Conservation (phyloP, 176 grass and related monocot genomes). For the Miscanthus lutarioriparius region DNA sequence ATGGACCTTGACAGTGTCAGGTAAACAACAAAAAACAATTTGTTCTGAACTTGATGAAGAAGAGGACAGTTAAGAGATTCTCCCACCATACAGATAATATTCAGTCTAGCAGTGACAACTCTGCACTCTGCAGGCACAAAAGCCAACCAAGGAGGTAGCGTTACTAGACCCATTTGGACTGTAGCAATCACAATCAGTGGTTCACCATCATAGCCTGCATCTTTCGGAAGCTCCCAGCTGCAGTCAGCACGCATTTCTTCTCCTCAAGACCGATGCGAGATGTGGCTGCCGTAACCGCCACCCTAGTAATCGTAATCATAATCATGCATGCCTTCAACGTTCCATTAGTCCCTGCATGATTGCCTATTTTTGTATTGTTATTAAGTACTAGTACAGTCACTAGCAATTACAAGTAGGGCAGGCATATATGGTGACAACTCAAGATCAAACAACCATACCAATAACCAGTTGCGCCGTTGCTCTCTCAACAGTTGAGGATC, state of each 20-base stretch:
- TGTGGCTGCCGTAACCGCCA: slow-evolving; percentile 40
- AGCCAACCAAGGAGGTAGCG: not conserved
- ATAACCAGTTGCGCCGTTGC: too few relatives aligned
- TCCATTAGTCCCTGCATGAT: slow-evolving; percentile 24
- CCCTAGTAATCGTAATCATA: not conserved
- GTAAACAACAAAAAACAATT: not conserved
- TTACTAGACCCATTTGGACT: not conserved
- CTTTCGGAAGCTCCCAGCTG: slow-evolving; percentile 22
- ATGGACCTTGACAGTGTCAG: not conserved
- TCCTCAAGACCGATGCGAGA: slow-evolving; percentile 26
- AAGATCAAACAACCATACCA: not conserved
- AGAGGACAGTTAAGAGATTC: not conserved
- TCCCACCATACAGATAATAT: not conserved
- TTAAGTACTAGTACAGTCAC: not conserved
- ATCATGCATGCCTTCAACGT: slow-evolving; percentile 18
- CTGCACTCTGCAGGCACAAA: not conserved
- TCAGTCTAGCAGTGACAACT: not conserved
- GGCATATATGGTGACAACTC: not conserved
- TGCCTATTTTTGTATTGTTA: not conserved
- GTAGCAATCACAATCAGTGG: slow-evolving; percentile 32
- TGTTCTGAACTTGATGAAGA: not conserved
- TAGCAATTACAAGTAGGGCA: not conserved
- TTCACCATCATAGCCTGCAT: slow-evolving; percentile 5
- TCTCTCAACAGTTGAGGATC: not conserved
- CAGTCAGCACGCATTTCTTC: not conserved